These are phyloP conservation scores for Populus tremula DNA, from an alignment of 345 rosid genomes.

Conservation along the genomic window DNA sequence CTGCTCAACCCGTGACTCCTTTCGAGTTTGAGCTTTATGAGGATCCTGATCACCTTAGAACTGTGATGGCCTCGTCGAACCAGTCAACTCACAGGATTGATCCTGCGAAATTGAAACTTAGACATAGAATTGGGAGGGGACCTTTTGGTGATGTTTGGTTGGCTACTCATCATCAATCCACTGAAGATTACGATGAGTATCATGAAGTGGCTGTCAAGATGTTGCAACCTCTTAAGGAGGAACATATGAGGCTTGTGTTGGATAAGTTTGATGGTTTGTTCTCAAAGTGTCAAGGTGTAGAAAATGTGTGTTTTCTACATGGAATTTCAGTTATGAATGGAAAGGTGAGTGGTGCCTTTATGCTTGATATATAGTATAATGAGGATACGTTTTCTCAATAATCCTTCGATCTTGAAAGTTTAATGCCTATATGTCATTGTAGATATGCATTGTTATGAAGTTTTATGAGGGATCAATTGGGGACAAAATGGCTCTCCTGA, in stretches of 20 bases:
- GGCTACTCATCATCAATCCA: conserved; percentile 72
- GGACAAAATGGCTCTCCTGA: conserved; percentile 74
- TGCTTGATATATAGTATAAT: neutral
- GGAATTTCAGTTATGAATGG: conserved; percentile 77
- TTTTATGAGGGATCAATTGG: conserved; percentile 88
- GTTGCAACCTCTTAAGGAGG: conserved; percentile 65
- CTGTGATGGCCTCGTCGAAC: conserved; percentile 46
- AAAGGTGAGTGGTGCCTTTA: conserved; percentile 42
- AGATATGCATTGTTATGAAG: conserved; percentile 81
- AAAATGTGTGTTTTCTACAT: conserved; percentile 54
- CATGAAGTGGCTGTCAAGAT: conserved; percentile 87
- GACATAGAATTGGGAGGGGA: conserved; percentile 93
- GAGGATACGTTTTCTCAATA: neutral
- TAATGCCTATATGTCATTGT: neutral
- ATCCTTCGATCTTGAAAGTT: conserved; percentile 8
- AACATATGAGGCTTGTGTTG: conserved; percentile 44
- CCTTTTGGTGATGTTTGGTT: conserved; percentile 94
- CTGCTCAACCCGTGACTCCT: conserved; percentile 39
- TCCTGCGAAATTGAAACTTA: conserved; percentile 59
- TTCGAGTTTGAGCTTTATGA: conserved; percentile 74
- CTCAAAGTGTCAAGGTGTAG: conserved; percentile 47
- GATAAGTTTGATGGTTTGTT: conserved; percentile 64
- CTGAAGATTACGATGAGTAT: conserved; percentile 56
- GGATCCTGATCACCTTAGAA: conserved; percentile 53
- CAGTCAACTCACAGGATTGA: conserved; percentile 65